Conservation (phyloP, 1,284 basidiomycete species). For the Malassezia nana region DNA sequence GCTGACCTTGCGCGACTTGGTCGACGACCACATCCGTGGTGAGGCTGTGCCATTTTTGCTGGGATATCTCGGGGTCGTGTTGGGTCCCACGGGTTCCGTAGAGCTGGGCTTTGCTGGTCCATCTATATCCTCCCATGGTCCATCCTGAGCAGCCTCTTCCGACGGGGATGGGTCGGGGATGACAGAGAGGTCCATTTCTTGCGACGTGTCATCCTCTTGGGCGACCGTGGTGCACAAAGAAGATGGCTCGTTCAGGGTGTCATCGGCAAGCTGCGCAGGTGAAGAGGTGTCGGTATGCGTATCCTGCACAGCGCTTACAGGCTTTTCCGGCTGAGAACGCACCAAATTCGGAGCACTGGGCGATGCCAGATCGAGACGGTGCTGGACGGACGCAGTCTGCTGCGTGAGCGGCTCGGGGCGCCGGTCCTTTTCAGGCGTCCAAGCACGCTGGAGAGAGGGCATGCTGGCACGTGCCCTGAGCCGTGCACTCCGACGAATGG, state of each 20-base stretch:
- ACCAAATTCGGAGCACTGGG: too few species aligned
- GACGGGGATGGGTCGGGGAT: background rate
- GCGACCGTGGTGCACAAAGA: too few species aligned
- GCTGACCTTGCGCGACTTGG: slow-evolving; percentile 14
- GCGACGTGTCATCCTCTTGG: background rate
- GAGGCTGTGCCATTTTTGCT: background rate
- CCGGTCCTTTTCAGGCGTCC: background rate
- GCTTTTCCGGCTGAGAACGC: too few species aligned
- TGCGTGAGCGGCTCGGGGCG: background rate
- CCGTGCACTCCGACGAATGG: slow-evolving; percentile 11
- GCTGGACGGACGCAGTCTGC: background rate
- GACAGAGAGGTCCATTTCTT: background rate
- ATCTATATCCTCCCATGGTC: background rate
- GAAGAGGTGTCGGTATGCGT: too few species aligned
- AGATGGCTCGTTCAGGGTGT: too few species aligned
- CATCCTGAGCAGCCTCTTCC: background rate
- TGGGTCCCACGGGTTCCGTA: background rate
- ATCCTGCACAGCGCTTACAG: background rate
- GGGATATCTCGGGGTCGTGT: background rate
- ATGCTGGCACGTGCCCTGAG: slow-evolving; percentile 10
- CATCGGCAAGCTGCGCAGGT: too few species aligned
- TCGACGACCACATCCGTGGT: slow-evolving; percentile 6
- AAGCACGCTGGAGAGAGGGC: background rate
- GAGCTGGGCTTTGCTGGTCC: background rate
- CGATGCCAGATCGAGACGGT: background rate